phyloP scores from a whole-genome alignment of 2,329 filamentous ascomycete species.

The Penicillium sp. region DNA sequence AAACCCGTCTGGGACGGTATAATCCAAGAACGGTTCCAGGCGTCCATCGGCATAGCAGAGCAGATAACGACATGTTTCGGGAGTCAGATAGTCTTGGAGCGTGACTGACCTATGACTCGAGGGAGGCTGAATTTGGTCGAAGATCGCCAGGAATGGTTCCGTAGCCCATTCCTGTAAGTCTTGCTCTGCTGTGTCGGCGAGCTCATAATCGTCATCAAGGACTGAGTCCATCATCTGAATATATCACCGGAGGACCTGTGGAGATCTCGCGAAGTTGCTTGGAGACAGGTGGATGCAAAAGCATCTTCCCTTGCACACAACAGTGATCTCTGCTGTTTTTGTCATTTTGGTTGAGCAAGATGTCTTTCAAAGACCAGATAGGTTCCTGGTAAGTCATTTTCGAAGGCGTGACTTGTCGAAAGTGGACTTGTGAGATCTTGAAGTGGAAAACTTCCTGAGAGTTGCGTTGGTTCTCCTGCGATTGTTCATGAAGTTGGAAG shows the following conservation, averaged over 20 bases:
- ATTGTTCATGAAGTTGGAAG: too few species aligned
- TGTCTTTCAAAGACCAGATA: background rate
- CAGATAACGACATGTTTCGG: conserved; percentile 1
- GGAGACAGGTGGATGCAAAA: conserved; percentile 1
- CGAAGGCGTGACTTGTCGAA: too few species aligned
- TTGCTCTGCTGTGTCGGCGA: conserved; percentile 1
- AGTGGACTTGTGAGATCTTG: too few species aligned
- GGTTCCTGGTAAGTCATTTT: too few species aligned
- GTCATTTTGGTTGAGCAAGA: background rate
- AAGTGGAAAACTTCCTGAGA: too few species aligned
- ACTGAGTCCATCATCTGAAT: background rate
- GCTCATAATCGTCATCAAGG: background rate
- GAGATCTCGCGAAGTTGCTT: background rate
- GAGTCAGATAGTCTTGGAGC: conserved; percentile 1
- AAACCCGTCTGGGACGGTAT: background rate
- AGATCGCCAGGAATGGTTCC: conserved; percentile 3
- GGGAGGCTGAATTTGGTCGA: background rate
- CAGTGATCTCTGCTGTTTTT: background rate
- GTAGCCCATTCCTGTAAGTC: conserved; percentile 1
- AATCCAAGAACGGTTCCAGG: conserved; percentile 1
- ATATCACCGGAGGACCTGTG: background rate
- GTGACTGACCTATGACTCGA: background rate
- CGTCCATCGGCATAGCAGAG: background rate
- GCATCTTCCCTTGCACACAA: conserved; percentile 1
- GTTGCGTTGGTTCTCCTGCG: too few species aligned